Base-by-base conservation (phyloP, 805 yeast species). In the Suhomyces prunicola region DNA sequence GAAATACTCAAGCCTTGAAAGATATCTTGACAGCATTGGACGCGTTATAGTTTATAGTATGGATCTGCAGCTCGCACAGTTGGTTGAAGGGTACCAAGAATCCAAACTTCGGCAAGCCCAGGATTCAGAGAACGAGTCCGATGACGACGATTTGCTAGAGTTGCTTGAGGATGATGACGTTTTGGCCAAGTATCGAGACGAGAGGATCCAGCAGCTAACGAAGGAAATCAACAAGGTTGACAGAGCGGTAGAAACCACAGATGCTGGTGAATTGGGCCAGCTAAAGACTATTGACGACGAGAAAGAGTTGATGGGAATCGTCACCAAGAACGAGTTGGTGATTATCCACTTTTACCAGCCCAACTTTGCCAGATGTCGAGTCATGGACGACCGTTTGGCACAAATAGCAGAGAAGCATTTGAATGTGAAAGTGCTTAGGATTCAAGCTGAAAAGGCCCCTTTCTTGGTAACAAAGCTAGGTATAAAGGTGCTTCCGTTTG, bases 401-500 rank as follows among this genome's bases (percentile, higher is more conserved):
- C 53, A 40, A 54, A 53, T 89, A 6, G 83, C 93, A 0, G 76
- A 76, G 53, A 81, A 79, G 56, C 88, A 89, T 67, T 62, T 86
- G 46, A 70, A 73, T 2, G 73, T 88, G 1, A 75, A 73, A 52
- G 81, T 87, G 54, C 66, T 79, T 19, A 74, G 79, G 46, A 78
- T 87, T 4, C 73, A 78, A 51, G 96, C 88, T 0, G 79, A 74
- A 35, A 70, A 79, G 39, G 87, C 92, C 1, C 91, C 96, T 3
- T 90, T 90, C 62, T 70, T 90, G 45, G 90, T 84, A 4, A 70
- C 82, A 2, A 84, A 82, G 62, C 74, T 90, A 40, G 71, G 74
- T 2, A 76, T 90, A 48, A 82, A 86, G 63, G 84, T 86, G 9
- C 72, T 90, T 5, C 97, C 97, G 0, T 85, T 84, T 57, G 84